Base-by-base conservation (phyloP, 2,329 filamentous ascomycete species). In the Fusarium buharicum region DNA sequence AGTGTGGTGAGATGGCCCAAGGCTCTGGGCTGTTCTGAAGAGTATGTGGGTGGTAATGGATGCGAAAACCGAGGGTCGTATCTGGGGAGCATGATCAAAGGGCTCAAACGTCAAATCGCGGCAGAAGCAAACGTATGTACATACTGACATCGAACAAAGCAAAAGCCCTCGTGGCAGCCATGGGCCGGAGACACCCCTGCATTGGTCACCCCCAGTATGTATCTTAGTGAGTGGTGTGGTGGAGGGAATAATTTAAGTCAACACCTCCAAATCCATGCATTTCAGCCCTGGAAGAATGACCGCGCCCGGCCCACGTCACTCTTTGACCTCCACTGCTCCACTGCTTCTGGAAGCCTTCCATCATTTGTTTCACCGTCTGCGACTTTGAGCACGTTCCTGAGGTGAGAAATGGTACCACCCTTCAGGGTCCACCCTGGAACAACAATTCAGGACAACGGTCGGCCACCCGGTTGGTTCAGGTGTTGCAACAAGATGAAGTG, bases 261-360 rank as follows among this genome's bases (percentile, higher is more conserved):
- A 59, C 34, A 31, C 54, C 46, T 9, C 14, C 33, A n/a, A n/a
- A n/a, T n/a, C n/a, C n/a, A n/a, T 59, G 55, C 59, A 60, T 60
- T 55, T 62, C 62, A 67, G 66, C 66, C 63, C 66, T 67, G 64
- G 31, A 54, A 53, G 48, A 48, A 37, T 50, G 33, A 41, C 40
- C 40, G 22, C 22, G n/a, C 22, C 22, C 8, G 34, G 44, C 61
- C 61, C 61, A 64, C 43, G 60, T 61, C 55, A 64, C 47, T 22
- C 31, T 40, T 43, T 20, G 18, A 33, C 41, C 20, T 40, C 13
- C 14, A 43, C 20, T 51, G 34, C 50, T 61, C 68, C 68, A 70
- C 68, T 69, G 53, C 68, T 70, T 70, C 68, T 70, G 62, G 68
- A 70, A 70, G 62, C 41, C 58, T 70, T 70, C 68, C 48, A 68